Evolutionary conservation across 176 grass and related monocot species (phyloP).

Genomic region (Avena atlantica): DNA sequence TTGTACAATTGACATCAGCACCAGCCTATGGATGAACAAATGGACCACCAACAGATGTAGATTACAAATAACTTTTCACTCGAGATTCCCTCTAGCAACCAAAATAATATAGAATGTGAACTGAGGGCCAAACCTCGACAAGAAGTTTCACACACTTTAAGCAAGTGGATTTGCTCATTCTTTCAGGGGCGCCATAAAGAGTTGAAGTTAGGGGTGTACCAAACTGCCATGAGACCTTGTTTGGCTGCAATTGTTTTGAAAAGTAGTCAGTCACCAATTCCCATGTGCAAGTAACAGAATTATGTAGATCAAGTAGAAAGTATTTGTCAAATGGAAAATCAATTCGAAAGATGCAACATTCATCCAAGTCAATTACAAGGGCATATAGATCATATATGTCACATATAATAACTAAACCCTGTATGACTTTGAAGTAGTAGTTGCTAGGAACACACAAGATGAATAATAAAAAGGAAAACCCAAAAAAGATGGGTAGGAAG

Average conservation of each 20-base stretch:
- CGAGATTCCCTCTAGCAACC: not conserved
- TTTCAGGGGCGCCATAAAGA: conserved; percentile 14
- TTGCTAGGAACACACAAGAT: too few relatives aligned
- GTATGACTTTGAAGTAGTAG: too few relatives aligned
- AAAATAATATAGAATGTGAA: not conserved
- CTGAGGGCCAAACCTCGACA: not conserved
- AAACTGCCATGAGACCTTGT: conserved; percentile 22
- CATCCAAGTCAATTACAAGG: too few relatives aligned
- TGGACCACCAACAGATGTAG: not conserved
- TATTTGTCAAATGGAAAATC: not conserved
- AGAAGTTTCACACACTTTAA: conserved; percentile 24
- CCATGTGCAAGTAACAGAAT: not conserved
- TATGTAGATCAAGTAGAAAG: not conserved
- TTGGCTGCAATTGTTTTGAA: not conserved
- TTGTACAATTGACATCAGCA: conserved; percentile 13
- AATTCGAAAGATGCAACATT: too few relatives aligned
- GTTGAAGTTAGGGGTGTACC: conserved; percentile 1
- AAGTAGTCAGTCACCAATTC: not conserved
- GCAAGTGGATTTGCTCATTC: conserved; percentile 23
- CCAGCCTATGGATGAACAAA: conserved; percentile 22
- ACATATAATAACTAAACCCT: not conserved
- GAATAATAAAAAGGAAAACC: not conserved
- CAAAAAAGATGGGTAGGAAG: too few relatives aligned
- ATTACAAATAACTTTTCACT: not conserved
- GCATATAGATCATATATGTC: too few relatives aligned